Base-by-base conservation (phyloP, 192 early-diverging fungal species). In the Chytriomyces sp. region DNA sequence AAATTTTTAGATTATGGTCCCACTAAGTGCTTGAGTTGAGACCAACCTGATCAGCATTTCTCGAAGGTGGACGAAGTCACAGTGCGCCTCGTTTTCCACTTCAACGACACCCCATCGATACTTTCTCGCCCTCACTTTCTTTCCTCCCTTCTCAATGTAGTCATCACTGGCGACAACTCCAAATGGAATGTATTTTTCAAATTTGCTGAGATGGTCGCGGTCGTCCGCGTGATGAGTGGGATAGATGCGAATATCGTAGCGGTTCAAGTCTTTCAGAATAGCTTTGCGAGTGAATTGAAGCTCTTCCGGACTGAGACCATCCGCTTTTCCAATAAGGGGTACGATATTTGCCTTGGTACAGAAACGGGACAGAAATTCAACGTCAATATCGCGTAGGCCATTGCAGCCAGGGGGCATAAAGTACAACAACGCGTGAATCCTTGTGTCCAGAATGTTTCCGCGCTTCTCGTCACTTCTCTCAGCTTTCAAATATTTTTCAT, bases 31-130 rank as follows among this genome's bases (percentile, higher is more conserved):
- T 12, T 22, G 52, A 68, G 30, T 14, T 58, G 56, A 58, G 8
- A 17, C 59, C 22, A 30, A 73, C 71, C 71, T 69, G 53, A 74
- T 74, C 2, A 74, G 40, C 63, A 74, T 53, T 36, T 74, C 73
- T 72, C 94, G 88, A 75, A 98, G 82, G 63, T 92, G 88, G 59
- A 90, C 93, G 87, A 96, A 98, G 77, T 98, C 96, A 60, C 91
- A 95, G 83, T 98, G 94, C 80, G 92, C 86, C 65, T 90, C 89
- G 74, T 96, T 95, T 70, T 98, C 96, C 34, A 96, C 92, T 80
- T 95, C 90, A 37, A 98, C 94, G 32, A 86, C 88, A 75, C 96
- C 96, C 96, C 96, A 98, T 30, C 94, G 91, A 75, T 98, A 98
- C 68, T 81, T 89, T 64, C 96, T 81, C 33, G 93, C 96, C 57